phyloP scores from a whole-genome alignment of 108 stramenopile species.

The Bacterosira constricta region DNA sequence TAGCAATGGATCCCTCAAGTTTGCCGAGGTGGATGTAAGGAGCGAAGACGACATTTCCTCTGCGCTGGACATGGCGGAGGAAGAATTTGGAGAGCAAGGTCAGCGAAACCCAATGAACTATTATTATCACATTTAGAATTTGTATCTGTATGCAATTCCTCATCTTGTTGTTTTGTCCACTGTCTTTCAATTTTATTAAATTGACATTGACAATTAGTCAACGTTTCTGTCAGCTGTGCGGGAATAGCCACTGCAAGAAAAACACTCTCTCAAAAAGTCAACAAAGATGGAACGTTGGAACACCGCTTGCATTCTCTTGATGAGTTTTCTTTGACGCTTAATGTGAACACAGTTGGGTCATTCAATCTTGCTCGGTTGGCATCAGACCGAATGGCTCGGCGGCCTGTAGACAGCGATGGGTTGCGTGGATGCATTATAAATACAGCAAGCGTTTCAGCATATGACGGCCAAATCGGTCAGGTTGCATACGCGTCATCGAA shows the following conservation, averaged over 20 bases:
- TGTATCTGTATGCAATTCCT: slow-evolving; percentile 17
- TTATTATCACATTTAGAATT: too few relatives aligned
- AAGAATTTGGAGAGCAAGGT: slow-evolving; percentile 66
- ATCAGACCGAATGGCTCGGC: slow-evolving; percentile 78
- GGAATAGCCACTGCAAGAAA: slow-evolving; percentile 86
- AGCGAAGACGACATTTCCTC: slow-evolving; percentile 50
- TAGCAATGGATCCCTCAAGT: slow-evolving; percentile 34
- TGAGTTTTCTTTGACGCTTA: slow-evolving; percentile 67
- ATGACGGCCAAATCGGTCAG: slow-evolving; percentile 93
- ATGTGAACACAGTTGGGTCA: slow-evolving; percentile 91
- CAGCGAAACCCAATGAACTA: too few relatives aligned
- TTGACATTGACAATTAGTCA: too few relatives aligned
- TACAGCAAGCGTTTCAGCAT: slow-evolving; percentile 94
- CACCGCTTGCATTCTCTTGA: slow-evolving; percentile 54
- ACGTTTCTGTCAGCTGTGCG: slow-evolving; percentile 92
- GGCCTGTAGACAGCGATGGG: slow-evolving; percentile 63
- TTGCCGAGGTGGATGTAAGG: slow-evolving; percentile 74
- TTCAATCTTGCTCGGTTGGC: slow-evolving; percentile 94
- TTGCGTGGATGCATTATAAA: slow-evolving; percentile 90
- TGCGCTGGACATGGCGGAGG: slow-evolving; percentile 67
- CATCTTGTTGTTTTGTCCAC: not conserved
- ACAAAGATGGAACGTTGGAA: slow-evolving; percentile 52
- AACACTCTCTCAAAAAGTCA: slow-evolving; percentile 65
- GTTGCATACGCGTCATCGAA: slow-evolving; percentile 94
- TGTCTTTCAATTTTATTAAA: not conserved